phyloP scores from a whole-genome alignment of 495 filamentous ascomycete species.

The Lasiosphaeria ovina region DNA sequence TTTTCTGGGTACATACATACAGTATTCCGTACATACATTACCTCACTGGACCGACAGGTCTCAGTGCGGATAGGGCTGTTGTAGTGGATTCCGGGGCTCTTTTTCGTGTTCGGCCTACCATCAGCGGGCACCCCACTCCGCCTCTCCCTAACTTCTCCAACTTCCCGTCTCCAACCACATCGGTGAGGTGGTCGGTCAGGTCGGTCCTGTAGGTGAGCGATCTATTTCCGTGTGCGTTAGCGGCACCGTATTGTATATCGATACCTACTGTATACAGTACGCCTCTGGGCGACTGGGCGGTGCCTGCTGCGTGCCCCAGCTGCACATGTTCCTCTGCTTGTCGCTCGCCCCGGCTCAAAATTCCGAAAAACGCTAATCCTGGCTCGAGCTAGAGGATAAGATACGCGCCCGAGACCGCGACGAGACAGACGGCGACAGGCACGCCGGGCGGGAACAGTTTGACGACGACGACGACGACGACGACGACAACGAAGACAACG shows the following conservation, averaged over 20 bases:
- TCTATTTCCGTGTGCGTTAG: background rate
- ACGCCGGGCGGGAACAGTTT: background rate
- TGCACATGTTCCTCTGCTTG: background rate
- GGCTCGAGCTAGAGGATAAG: background rate
- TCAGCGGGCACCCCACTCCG: background rate
- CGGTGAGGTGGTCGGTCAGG: too few species aligned
- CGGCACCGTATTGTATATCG: background rate
- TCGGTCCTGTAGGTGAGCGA: background rate
- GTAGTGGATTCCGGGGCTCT: background rate
- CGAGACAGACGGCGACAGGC: background rate
- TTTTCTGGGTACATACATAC: too few species aligned
- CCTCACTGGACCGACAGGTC: too few species aligned
- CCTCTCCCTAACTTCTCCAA: background rate
- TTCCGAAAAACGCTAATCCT: background rate
- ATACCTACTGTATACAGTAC: background rate
- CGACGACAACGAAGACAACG: background rate
- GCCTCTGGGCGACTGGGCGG: background rate
- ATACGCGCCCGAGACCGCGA: background rate
- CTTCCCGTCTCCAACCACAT: background rate
- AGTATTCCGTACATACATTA: too few species aligned
- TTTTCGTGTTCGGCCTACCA: background rate
- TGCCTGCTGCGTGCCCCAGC: too few species aligned
- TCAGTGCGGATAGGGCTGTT: background rate
- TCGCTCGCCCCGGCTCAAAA: background rate
- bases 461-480: conserved; percentile 4